A percentile compares a stretch with the other conserved stretches of the same genome.
These are phyloP conservation scores for Cladophialophora psammophila DNA, from an alignment of 2,329 filamentous ascomycete genomes.

Conservation along the genomic window DNA sequence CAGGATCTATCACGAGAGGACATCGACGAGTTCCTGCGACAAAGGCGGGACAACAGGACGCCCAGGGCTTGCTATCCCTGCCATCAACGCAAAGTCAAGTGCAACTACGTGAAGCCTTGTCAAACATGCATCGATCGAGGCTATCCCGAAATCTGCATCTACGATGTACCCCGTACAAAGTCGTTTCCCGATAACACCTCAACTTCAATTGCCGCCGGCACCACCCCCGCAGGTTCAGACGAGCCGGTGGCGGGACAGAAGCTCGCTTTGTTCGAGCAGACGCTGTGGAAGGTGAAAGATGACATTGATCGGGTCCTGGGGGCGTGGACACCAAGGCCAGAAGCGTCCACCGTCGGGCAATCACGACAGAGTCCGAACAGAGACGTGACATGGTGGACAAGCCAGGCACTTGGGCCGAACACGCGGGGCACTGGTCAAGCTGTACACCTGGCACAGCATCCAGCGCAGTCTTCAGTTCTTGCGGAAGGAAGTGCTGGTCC, in stretches of 20 bases:
- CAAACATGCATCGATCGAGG: constrained; percentile 1
- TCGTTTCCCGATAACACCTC: background rate
- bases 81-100: constrained; percentile 8
- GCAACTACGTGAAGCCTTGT: constrained; percentile 10
- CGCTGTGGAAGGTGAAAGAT: background rate
- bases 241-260: background rate
- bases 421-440: constrained; percentile 1
- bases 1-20: constrained; percentile 3
- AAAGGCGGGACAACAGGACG: background rate
- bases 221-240: constrained; percentile 2
- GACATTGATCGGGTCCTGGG: background rate
- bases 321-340: background rate
- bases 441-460: background rate
- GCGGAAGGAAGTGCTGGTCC: background rate
- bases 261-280: background rate
- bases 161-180: background rate
- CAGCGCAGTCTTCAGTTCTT: background rate
- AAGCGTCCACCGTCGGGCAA: background rate
- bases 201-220: background rate
- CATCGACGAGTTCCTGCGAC: background rate
- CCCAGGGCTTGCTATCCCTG: background rate
- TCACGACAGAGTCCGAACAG: background rate
- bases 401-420: background rate
- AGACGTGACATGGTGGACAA: background rate
- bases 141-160: constrained; percentile 4